Evolutionary conservation across 768 basidiomycete genomes (phyloP).

Genomic region (Mycena sanguinolenta): DNA sequence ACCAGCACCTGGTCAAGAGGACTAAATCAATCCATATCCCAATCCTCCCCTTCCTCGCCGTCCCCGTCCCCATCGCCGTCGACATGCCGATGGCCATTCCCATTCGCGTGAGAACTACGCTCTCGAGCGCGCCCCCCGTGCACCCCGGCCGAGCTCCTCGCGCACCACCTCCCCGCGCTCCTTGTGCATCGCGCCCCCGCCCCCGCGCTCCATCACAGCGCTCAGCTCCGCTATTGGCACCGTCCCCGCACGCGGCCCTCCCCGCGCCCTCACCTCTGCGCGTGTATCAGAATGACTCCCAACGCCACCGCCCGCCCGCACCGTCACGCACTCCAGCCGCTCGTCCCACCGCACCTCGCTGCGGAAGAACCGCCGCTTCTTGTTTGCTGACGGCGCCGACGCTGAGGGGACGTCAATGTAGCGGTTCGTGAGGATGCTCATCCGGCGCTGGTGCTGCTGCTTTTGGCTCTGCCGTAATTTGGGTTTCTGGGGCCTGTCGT

Average conservation of each 20-base stretch:
- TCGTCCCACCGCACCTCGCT: conserved; percentile 44
- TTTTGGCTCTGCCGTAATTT: no score
- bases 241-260: no score
- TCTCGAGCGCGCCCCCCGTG: not conserved
- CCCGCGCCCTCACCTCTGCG: no score
- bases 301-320: not conserved
- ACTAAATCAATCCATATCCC: conserved; percentile 33
- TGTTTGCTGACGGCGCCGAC: conserved; percentile 30
- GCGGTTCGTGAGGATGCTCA: conserved; percentile 77
- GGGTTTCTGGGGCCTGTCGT: no score
- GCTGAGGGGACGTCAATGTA: conserved; percentile 59
- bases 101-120: not conserved
- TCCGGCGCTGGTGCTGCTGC: no score
- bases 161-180: no score
- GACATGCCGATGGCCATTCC: conserved; percentile 21
- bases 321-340: conserved; percentile 11
- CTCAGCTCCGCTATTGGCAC: conserved; percentile 18
- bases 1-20: no score
- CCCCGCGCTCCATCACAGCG: conserved; percentile 18
- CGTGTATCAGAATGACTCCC: no score
- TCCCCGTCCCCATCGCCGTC: conserved; percentile 21
- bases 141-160: no score
- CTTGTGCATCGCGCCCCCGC: no score
- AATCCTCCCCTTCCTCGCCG: conserved; percentile 27
- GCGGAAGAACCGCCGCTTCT: conserved; percentile 71